Base-by-base conservation (phyloP, 331 rosid species). In the Acacia concinna region DNA sequence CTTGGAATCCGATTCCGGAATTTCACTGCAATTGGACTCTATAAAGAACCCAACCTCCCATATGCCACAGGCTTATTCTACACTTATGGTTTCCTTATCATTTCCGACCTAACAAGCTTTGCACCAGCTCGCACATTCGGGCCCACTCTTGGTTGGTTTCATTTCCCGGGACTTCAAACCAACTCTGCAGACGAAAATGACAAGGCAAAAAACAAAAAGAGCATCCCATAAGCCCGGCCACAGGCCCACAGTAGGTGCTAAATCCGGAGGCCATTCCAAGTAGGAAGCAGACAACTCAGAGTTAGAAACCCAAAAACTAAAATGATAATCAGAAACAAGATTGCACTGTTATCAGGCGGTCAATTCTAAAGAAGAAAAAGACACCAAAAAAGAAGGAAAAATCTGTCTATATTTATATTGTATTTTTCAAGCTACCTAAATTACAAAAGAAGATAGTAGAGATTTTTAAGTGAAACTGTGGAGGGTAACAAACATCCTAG, bases 321-420 rank as follows among this genome's bases (percentile, higher is more conserved):
- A 51, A 18, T n/a, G 28, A 74, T 68, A 31, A 15, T 30, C 74
- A 28, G 71, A 30, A 63, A 37, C 73, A 41, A 60, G 37, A 27
- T 60, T 68, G 74, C 28, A 27, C 75, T 59, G 56, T 66, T 15
- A 52, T 75, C 79, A 40, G 52, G 63, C 17, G 57, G 57, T 18
- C 70, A 68, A 40, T 75, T 21, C 51, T 64, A n/a, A 54, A 43
- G 47, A 31, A 25, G 35, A 54, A 31, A 46, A 52, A n/a, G 59
- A 27, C 59, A 52, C 12, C 3, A 8, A 52, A 8, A 20, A 13
- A 23, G 12, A 0, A 4, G 35, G 35, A 13, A 12, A 23, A 13
- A 59, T 59, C 35, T 63, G 47, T 71, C 54, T 52, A 8, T 54
- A 68, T 23, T 54, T 78, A 74, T 64, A 69, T 23, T 57, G 68